Evolutionary conservation across 2,329 filamentous ascomycete genomes (phyloP).

Genomic region (Ophiostoma australiae): DNA sequence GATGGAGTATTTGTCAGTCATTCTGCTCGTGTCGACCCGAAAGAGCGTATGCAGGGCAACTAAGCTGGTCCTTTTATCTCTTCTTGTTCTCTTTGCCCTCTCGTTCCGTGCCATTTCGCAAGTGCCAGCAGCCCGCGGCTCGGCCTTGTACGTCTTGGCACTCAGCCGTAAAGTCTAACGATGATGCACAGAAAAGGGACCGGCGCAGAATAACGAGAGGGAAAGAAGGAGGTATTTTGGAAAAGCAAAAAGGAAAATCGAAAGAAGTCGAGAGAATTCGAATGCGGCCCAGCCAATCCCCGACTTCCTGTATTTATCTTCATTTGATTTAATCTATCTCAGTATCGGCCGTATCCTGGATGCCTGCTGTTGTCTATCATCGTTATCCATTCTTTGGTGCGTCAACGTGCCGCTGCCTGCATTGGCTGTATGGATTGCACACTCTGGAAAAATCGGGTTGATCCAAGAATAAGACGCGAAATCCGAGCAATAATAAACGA

Average conservation of each 20-base stretch:
- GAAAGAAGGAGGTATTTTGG: neutral
- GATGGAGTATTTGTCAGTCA: neutral
- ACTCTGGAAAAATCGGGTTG: neutral
- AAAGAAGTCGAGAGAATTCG: neutral
- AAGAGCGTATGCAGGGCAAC: neutral
- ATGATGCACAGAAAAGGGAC: neutral
- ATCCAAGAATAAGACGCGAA: neutral
- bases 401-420: neutral
- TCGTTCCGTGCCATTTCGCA: neutral
- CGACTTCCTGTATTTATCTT: neutral
- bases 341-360: neutral
- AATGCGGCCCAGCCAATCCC: neutral
- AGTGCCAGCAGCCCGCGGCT: constrained; percentile 1
- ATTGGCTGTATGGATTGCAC: neutral
- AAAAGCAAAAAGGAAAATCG: too few species aligned
- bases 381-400: neutral
- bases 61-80: neutral
- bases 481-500: neutral
- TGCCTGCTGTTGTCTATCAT: neutral
- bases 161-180: neutral
- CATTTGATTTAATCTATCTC: neutral
- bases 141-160: constrained; percentile 4
- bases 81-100: neutral
- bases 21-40: neutral
- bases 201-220: neutral